Base-by-base conservation (phyloP, 1,284 basidiomycete genomes). In the Boletus semigastroideus region DNA sequence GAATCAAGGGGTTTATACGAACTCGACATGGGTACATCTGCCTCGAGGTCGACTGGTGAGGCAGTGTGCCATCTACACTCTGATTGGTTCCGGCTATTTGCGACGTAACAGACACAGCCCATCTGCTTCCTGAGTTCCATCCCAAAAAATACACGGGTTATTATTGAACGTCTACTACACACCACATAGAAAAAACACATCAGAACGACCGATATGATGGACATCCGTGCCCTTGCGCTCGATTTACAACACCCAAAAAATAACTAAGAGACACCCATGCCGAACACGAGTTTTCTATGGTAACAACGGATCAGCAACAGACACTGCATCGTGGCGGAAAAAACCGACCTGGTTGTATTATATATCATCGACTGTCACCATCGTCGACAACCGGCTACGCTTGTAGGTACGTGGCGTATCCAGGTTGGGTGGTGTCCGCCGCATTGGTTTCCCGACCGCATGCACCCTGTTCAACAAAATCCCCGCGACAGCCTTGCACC, bases 391-490 rank as follows among this genome's bases (percentile, higher is more conserved):
- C 27, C 74, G 66, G 46, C 78, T 80, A 40, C 73, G 75, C 49
- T 75, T 72, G 53, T 79, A 80, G 47, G 66, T 65, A 54, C 62
- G 69, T 20, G 66, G 67, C 12, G 41, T 53, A 1, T 64, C 66
- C 13, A 17, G 40, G 31, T 56, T 52, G 10, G 48, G 58, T 4
- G 56, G 56, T 36, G 53, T 34, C 46, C 74, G 63, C 9, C 75
- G 67, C 69, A 75, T 73, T 1, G 76, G 77, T 46, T 66, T 72
- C 14, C 77, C 76, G 1, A 74, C 72, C 0, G 74, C 75, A 51
- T 78, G 73, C 31, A 78, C 75, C 28, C 77, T 66, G 56, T 78
- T 74, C 14, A 79, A 61, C 16, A 79, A 54, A 39, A 79, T 79
- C 8, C 78, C 76, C 1, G 77, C 78, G 0, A 79, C 76, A 37